These are phyloP conservation scores for Naematelia encephala DNA, from an alignment of 768 basidiomycete genomes.

Conservation along the genomic window DNA sequence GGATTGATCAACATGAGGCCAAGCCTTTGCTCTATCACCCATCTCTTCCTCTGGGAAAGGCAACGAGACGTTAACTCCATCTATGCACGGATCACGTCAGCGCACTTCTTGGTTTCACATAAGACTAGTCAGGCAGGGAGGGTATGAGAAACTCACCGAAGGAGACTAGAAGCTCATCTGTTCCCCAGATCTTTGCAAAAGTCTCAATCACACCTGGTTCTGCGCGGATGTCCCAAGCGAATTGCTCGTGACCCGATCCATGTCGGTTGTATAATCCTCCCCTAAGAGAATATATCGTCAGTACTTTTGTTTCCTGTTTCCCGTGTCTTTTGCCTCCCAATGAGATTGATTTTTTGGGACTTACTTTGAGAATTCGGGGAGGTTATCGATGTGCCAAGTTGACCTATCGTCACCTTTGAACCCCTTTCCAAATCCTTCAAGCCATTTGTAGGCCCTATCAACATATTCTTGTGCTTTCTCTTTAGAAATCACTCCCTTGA, in stretches of 20 bases:
- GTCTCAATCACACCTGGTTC: constrained; percentile 31
- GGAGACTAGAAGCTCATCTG: constrained; percentile 27
- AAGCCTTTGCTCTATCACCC: constrained; percentile 8
- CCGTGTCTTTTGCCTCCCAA: background rate
- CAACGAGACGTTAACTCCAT: constrained; percentile 17
- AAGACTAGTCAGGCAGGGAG: too few relatives aligned
- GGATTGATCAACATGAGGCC: constrained; percentile 24
- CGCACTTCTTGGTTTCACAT: too few relatives aligned
- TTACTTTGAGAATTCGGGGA: constrained; percentile 24
- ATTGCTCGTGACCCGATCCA: constrained; percentile 30
- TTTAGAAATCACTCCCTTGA: constrained; percentile 23
- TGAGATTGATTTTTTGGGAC: background rate
- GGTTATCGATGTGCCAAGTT: constrained; percentile 33
- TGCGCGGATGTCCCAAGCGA: constrained; percentile 33
- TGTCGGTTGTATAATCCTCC: constrained; percentile 14
- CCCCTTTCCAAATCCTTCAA: constrained; percentile 39
- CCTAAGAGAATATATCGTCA: background rate
- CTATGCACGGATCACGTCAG: too few relatives aligned
- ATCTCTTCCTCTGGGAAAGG: constrained; percentile 15
- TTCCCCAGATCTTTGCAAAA: constrained; percentile 40
- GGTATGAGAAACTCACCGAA: constrained; percentile 28
- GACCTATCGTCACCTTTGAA: constrained; percentile 42
- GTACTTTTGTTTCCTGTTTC: background rate
- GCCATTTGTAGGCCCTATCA: constrained; percentile 32
- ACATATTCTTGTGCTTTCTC: constrained; percentile 31